Conservation (phyloP, 2,329 filamentous ascomycete genomes). For the Exophiala phaeomuriformis region DNA sequence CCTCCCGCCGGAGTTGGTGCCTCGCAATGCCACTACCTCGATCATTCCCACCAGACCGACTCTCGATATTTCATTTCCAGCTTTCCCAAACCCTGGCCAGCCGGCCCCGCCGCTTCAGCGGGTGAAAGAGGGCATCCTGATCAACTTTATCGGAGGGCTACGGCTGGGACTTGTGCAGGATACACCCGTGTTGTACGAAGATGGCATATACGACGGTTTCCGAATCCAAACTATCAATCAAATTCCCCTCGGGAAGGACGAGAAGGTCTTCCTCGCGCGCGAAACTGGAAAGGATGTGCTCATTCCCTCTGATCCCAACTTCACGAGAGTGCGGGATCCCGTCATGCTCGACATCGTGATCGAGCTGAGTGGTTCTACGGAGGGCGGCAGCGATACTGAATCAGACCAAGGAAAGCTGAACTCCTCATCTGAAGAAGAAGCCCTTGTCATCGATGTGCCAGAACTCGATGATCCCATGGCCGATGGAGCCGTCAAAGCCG, state of each 20-base stretch:
- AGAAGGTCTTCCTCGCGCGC: conserved; percentile 72
- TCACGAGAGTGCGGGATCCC: conserved; percentile 67
- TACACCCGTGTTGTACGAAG: conserved; percentile 30
- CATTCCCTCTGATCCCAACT: conserved; percentile 65
- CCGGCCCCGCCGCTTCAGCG: conserved; percentile 47
- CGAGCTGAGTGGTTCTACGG: conserved; percentile 38
- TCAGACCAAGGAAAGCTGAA: neutral
- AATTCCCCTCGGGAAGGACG: conserved; percentile 74
- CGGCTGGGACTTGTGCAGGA: conserved; percentile 47
- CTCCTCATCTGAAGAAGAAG: conserved; percentile 3
- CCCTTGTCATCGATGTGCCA: conserved; percentile 12
- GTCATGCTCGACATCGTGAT: conserved; percentile 68
- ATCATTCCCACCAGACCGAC: conserved; percentile 64
- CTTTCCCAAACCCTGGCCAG: conserved; percentile 44
- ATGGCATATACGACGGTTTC: conserved; percentile 33
- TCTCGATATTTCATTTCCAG: conserved; percentile 61
- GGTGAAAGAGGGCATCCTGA: conserved; percentile 51
- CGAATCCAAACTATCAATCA: conserved; percentile 72
- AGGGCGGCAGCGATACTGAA: neutral
- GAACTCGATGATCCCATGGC: conserved; percentile 4
- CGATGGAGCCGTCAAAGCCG: conserved; percentile 23
- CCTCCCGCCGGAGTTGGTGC: conserved; percentile 66
- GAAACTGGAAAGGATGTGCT: conserved; percentile 65
- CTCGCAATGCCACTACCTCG: conserved; percentile 67
- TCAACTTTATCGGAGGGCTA: conserved; percentile 55